A percentile compares a stretch with the other conserved stretches of the same genome.
phyloP scores from a whole-genome alignment of 805 yeast species.

The Candida lessepsii region DNA sequence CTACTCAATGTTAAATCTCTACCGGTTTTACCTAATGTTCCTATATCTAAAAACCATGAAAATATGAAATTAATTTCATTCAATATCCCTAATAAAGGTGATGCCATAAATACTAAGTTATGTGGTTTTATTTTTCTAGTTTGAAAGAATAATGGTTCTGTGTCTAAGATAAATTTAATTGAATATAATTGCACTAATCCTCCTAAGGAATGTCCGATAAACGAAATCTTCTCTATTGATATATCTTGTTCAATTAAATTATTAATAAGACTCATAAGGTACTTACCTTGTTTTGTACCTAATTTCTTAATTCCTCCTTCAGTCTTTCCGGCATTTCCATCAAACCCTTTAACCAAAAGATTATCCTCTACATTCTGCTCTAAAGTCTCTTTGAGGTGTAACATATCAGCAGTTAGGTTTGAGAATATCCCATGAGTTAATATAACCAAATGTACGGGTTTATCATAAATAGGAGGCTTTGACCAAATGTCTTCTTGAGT shows the following conservation, averaged over 20 bases:
- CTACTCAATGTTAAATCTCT: constrained; percentile 42
- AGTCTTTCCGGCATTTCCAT: constrained; percentile 41
- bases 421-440: constrained; percentile 46
- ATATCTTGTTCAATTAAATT: constrained; percentile 17
- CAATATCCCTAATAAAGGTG: constrained; percentile 42
- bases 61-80: constrained; percentile 40
- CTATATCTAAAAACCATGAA: constrained; percentile 42
- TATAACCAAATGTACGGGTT: constrained; percentile 40
- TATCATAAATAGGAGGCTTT: constrained; percentile 19
- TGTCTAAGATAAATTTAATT: constrained; percentile 33
- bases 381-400: constrained; percentile 36
- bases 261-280: constrained; percentile 27
- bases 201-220: constrained; percentile 45
- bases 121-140: constrained; percentile 26
- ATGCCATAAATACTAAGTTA: constrained; percentile 40
- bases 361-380: constrained; percentile 30
- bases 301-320: constrained; percentile 40
- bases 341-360: constrained; percentile 36
- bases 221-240: constrained; percentile 31
- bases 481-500: constrained; percentile 37
- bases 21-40: constrained; percentile 46
- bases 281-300: constrained; percentile 32
- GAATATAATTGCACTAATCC: constrained; percentile 44
- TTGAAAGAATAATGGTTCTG: constrained; percentile 28
- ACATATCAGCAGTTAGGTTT: constrained; percentile 45